These are phyloP conservation scores for Verbena officinalis DNA, from an alignment of 257 asterid species.

Conservation along the genomic window DNA sequence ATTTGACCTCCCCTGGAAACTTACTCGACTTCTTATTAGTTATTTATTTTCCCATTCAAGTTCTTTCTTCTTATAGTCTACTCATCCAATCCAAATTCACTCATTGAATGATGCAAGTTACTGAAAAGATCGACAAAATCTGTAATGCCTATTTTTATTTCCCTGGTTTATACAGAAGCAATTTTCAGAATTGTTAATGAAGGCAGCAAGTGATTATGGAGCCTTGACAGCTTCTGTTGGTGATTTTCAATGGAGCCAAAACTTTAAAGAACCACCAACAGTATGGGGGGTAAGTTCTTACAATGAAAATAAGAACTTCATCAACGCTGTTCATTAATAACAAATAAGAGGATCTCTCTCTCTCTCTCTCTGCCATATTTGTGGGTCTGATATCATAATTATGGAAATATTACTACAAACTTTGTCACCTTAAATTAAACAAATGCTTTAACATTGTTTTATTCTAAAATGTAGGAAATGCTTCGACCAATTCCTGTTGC, in stretches of 20 bases:
- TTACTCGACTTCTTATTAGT: not conserved
- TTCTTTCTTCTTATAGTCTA: not conserved
- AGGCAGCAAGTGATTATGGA: slow-evolving; percentile 98
- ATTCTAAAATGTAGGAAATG: slow-evolving; percentile 65
- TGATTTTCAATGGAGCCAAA: slow-evolving; percentile 97
- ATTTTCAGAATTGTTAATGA: slow-evolving; percentile 93
- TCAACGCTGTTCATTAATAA: no score
- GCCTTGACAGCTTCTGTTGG: slow-evolving; percentile 88
- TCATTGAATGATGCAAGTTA: slow-evolving; percentile 5
- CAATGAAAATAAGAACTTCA: no score
- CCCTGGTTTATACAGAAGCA: slow-evolving; percentile 70
- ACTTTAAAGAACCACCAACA: slow-evolving; percentile 93
- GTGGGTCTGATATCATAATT: no score
- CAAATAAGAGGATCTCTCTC: no score
- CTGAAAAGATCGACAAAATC: slow-evolving; percentile 10
- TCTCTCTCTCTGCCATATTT: no score
- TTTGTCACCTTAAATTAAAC: not conserved
- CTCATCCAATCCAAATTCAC: not conserved
- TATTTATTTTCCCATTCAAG: not conserved
- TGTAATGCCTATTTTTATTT: slow-evolving; percentile 11
- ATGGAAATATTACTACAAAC: not conserved
- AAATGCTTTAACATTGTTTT: slow-evolving; percentile 17
- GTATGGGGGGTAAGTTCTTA: slow-evolving; percentile 84
- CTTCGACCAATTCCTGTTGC: slow-evolving; percentile 98
- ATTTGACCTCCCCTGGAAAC: not conserved